Percentiles rank a stretch among this genome's conserved stretches.
phyloP scores from a whole-genome alignment of 768 basidiomycete genomes.

The Auriscalpium orientale region DNA sequence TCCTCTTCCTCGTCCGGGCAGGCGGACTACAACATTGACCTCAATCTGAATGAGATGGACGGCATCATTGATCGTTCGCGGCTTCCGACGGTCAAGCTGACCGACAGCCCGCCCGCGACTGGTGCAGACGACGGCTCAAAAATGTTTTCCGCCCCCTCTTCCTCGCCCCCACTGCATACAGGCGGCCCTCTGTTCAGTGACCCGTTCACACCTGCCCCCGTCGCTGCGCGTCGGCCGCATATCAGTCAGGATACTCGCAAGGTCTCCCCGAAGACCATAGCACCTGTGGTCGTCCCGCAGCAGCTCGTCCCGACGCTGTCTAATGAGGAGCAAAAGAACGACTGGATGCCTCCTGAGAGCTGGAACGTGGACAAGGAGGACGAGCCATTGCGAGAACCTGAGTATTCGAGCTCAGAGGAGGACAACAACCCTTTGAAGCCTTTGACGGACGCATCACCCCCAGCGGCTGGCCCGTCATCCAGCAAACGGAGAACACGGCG shows the following conservation, averaged over 20 bases:
- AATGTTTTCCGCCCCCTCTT: conserved; percentile 19
- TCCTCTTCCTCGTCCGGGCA: conserved; percentile 26
- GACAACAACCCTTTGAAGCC: conserved; percentile 11
- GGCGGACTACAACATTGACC: conserved; percentile 47
- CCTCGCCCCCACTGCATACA: conserved; percentile 14
- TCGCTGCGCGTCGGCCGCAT: conserved; percentile 7
- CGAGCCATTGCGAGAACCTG: conserved; percentile 32
- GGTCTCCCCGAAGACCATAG: conserved; percentile 46
- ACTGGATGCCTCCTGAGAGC: conserved; percentile 69
- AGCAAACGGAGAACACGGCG: conserved; percentile 16
- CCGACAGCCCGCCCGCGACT: conserved; percentile 34
- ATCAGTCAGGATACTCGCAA: conserved; percentile 26
- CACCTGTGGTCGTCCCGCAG: conserved; percentile 11
- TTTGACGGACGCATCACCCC: conserved; percentile 12
- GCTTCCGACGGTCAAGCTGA: conserved; percentile 8
- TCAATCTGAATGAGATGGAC: conserved; percentile 69
- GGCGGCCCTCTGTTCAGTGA: conserved; percentile 32
- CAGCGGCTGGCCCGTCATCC: background rate
- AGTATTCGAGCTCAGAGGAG: conserved; percentile 38
- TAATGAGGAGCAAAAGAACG: conserved; percentile 5
- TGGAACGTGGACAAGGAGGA: conserved; percentile 55
- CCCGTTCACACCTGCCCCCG: conserved; percentile 25
- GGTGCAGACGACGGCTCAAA: conserved; percentile 31
- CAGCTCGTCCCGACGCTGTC: background rate
- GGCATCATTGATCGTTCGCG: conserved; percentile 61